Evolutionary conservation across 108 stramenopile species (phyloP), one percentile per base, ranked within the genome.

Genomic region (Discostella pseudostelligera): DNA sequence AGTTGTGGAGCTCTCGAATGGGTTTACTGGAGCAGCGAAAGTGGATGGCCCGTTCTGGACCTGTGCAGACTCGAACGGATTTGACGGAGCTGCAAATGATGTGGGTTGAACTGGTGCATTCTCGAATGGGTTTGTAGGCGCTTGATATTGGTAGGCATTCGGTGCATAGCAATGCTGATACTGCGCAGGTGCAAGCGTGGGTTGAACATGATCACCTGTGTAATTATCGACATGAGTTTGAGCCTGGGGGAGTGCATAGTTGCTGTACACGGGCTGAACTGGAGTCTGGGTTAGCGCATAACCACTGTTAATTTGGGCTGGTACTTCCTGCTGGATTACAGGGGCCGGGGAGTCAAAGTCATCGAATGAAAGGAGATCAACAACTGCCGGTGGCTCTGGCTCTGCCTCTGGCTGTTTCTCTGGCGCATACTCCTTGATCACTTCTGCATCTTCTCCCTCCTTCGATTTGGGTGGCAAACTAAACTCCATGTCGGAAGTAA

Each of bases 341-440:
- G 54, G 32, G 24, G 45, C 37, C 10, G 49, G 43, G n/a, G 60
- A 39, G 37, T 47, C 44, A 61, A 45, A 10, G 19, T 75, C 74
- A 42, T 75, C 74, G 47, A 75, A 75, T 14, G 74, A 75, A 11
- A 75, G 55, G 40, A 75, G 66, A 57, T 75, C 74, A 8, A 39
- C 60, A 28, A 74, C 73, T 20, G 51, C 59, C 0, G 63, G 49
- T 22, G 59, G 51, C 40, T 74, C 59, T 16, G 72, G 46, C 22
- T 65, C 43, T 20, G 51, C 59, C 0, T 56, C 43, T 22, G 59
- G 51, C 40, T 74, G 53, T 16, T 65, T 36, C 22, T 65, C 43
- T 16, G 39, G 39, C 42, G 47, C 56, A 60, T 37, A 11, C 24
- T 13, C 37, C 51, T n/a, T 21, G 56, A 13, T 32, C 32, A 32